Percentiles rank a stretch among this genome's conserved stretches.
Conservation (phyloP, 2,329 filamentous ascomycete species). For the Fusarium palustre region DNA sequence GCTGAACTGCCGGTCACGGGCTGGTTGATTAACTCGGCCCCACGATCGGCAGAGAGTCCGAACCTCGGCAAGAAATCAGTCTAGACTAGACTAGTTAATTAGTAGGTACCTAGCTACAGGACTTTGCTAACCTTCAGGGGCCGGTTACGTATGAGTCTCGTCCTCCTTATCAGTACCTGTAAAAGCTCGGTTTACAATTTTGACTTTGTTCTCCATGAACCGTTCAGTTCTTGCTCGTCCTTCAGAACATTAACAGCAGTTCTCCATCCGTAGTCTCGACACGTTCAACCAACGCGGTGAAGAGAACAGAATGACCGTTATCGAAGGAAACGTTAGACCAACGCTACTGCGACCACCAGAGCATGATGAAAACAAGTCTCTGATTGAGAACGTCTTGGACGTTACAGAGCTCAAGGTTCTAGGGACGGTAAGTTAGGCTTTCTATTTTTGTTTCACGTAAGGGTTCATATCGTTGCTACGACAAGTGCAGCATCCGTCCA, state of each 20-base stretch:
- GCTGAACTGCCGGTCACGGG: conserved; percentile 14
- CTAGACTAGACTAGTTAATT: no score
- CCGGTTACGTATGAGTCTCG: conserved; percentile 27
- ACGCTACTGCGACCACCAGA: conserved; percentile 75
- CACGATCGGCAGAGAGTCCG: conserved; percentile 23
- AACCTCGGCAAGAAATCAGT: conserved; percentile 44
- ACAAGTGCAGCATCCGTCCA: background rate
- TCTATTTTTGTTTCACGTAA: background rate
- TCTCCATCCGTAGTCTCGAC: background rate
- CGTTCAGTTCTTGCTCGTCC: background rate
- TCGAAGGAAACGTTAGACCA: conserved; percentile 48
- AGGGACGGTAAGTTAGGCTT: conserved; percentile 70
- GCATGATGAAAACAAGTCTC: conserved; percentile 76
- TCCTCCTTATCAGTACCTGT: conserved; percentile 13
- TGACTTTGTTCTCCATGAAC: background rate
- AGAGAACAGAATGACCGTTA: conserved; percentile 28
- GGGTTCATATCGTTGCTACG: background rate
- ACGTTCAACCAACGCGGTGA: conserved; percentile 2
- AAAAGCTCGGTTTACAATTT: conserved; percentile 29
- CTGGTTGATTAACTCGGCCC: conserved; percentile 34
- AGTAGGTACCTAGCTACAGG: no score
- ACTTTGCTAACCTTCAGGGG: conserved; percentile 22
- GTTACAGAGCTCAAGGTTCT: conserved; percentile 82
- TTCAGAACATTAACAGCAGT: background rate
- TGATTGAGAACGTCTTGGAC: conserved; percentile 91